phyloP scores from a whole-genome alignment of 805 yeast genomes.

The Metschnikowia corniflorae region DNA sequence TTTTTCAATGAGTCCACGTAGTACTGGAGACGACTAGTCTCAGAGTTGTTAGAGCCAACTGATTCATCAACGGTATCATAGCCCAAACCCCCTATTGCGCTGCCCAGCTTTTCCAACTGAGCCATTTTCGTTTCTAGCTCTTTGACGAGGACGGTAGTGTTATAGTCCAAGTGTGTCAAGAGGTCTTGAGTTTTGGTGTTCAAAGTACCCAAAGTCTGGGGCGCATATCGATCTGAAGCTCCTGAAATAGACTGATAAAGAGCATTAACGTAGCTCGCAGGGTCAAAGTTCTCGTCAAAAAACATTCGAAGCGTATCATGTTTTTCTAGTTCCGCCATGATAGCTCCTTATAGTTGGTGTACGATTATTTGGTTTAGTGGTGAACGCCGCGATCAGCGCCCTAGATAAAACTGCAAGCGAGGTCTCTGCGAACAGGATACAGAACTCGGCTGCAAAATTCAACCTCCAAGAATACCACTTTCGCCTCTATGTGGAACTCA shows the following conservation, averaged over 20 bases:
- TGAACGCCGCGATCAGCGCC: too few species aligned
- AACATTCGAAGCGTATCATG: constrained; percentile 58
- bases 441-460: too few species aligned
- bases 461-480: too few species aligned
- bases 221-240: constrained; percentile 24
- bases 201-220: constrained; percentile 35
- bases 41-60: constrained; percentile 14
- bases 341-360: too few species aligned
- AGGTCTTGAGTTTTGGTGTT: constrained; percentile 49
- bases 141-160: constrained; percentile 54
- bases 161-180: constrained; percentile 58
- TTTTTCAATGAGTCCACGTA: constrained; percentile 59
- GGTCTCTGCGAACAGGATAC: too few species aligned
- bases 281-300: constrained; percentile 62
- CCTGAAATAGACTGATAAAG: constrained; percentile 43
- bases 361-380: too few species aligned
- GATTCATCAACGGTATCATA: constrained; percentile 8
- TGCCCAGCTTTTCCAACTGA: constrained; percentile 47
- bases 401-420: too few species aligned
- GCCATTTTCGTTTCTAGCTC: constrained; percentile 51
- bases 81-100: constrained; percentile 42
- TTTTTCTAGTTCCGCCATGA: constrained; percentile 9
- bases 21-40: constrained; percentile 61
- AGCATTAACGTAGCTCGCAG: constrained; percentile 63
- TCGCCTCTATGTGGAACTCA: too few species aligned